These are phyloP conservation scores for Mediolabrus comicus DNA, from an alignment of 108 stramenopile genomes.

Conservation along the genomic window DNA sequence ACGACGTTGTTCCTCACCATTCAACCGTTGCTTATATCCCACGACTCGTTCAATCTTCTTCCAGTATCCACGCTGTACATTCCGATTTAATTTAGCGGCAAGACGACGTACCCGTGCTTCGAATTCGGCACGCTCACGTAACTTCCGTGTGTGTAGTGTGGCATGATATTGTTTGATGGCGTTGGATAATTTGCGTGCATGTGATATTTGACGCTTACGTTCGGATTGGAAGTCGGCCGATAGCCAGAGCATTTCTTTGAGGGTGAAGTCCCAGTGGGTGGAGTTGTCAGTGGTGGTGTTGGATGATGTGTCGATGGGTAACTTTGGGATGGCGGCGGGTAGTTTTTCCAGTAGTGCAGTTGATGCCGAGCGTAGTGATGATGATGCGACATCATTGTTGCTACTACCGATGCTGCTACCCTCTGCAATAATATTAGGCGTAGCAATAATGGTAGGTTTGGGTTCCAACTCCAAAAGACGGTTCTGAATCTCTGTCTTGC, in stretches of 20 bases:
- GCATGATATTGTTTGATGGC: conserved; percentile 52
- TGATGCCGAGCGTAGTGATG: background rate
- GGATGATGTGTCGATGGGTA: background rate
- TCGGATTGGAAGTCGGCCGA: conserved; percentile 81
- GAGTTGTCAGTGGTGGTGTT: conserved; percentile 51
- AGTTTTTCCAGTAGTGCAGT: background rate
- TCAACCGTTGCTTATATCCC: conserved; percentile 73
- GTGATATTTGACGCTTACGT: conserved; percentile 69
- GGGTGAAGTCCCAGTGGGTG: conserved; percentile 79
- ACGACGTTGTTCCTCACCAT: conserved; percentile 58
- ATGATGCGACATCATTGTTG: background rate
- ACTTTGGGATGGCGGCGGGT: background rate
- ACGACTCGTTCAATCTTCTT: conserved; percentile 82
- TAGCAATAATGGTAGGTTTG: background rate
- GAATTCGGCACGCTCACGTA: conserved; percentile 51
- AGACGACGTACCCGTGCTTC: conserved; percentile 56
- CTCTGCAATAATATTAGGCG: background rate
- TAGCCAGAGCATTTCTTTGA: conserved; percentile 74
- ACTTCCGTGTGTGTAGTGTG: conserved; percentile 39
- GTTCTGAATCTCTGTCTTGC: conserved; percentile 13
- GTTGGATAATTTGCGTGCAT: conserved; percentile 53
- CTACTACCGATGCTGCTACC: background rate
- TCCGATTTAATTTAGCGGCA: conserved; percentile 42
- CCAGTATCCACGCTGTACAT: conserved; percentile 59
- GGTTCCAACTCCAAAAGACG: conserved; percentile 17